A percentile compares a stretch with the other conserved stretches of the same genome.
These are phyloP conservation scores for Metschnikowia santaceciliae DNA, from an alignment of 805 yeast species.

Conservation along the genomic window DNA sequence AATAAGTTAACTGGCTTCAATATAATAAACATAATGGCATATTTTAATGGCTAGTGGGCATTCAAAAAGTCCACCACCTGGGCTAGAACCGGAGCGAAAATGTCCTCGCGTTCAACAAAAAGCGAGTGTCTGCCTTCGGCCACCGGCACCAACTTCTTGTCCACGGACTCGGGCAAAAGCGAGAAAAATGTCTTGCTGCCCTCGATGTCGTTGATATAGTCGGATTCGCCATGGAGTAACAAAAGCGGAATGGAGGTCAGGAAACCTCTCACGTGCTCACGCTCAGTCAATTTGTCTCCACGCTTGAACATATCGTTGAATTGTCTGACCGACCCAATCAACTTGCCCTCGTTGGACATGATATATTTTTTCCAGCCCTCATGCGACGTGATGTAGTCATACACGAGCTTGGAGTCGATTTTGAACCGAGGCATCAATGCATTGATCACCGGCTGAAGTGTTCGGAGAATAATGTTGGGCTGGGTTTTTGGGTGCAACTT, in stretches of 20 bases:
- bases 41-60: not conserved
- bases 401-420: conserved; percentile 52
- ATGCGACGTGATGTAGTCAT: conserved; percentile 54
- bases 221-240: conserved; percentile 61
- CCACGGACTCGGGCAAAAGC: conserved; percentile 28
- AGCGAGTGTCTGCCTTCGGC: conserved; percentile 43
- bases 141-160: conserved; percentile 28
- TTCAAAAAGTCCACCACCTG: conserved; percentile 37
- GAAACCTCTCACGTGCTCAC: conserved; percentile 32
- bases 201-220: conserved; percentile 52
- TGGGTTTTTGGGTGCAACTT: conserved; percentile 52
- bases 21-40: no score
- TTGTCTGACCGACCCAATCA: conserved; percentile 52
- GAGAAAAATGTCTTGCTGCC: conserved; percentile 44
- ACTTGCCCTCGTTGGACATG: conserved; percentile 33
- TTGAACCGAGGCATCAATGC: conserved; percentile 44
- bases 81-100: conserved; percentile 30
- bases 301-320: conserved; percentile 59
- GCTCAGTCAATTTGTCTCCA: conserved; percentile 50
- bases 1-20: no score
- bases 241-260: conserved; percentile 45
- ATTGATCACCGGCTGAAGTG: conserved; percentile 36
- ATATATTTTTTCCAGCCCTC: conserved; percentile 44
- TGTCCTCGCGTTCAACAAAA: conserved; percentile 43
- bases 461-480: conserved; percentile 46